Percentiles rank a stretch among this genome's conserved stretches.
phyloP scores from a whole-genome alignment of 169 alveolate species.

The Plasmodium gonderi region DNA sequence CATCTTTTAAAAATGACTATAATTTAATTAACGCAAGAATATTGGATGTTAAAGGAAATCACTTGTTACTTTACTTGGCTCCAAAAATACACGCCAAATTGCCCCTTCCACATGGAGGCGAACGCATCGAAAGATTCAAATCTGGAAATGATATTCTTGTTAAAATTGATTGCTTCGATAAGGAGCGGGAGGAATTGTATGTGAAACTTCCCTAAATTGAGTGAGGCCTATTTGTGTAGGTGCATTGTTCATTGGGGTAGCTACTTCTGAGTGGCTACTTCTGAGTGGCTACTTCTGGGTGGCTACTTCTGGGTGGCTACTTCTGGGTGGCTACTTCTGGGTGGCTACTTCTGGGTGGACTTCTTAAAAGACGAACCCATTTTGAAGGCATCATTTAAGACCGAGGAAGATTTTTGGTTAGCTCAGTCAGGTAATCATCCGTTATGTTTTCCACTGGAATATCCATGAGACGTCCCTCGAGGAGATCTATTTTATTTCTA shows the following conservation, averaged over 20 bases:
- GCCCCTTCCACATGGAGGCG: background rate
- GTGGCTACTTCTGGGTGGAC: too few species aligned
- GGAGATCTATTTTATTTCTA: slow-evolving; percentile 8
- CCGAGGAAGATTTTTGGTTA: background rate
- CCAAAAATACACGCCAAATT: slow-evolving; percentile 52
- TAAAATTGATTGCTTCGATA: slow-evolving; percentile 13
- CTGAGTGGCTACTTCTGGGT: too few species aligned
- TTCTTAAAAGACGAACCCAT: too few species aligned
- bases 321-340: too few species aligned
- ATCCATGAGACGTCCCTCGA: background rate
- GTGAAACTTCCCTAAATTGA: background rate
- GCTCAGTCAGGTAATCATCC: slow-evolving; percentile 3
- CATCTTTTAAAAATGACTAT: slow-evolving; percentile 34
- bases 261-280: too few species aligned
- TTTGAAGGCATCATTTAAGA: background rate
- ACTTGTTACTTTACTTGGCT: slow-evolving; percentile 34
- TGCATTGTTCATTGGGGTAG: too few species aligned
- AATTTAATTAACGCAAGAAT: slow-evolving; percentile 16
- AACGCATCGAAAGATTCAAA: background rate
- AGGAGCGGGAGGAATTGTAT: slow-evolving; percentile 13
- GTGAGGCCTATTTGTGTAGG: too few species aligned
- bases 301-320: too few species aligned
- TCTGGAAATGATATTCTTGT: slow-evolving; percentile 8
- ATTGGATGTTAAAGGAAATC: background rate
- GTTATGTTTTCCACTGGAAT: slow-evolving; percentile 42